Conservation (phyloP, 73 alveolate genomes). For the Tetrahymena elliotti region DNA sequence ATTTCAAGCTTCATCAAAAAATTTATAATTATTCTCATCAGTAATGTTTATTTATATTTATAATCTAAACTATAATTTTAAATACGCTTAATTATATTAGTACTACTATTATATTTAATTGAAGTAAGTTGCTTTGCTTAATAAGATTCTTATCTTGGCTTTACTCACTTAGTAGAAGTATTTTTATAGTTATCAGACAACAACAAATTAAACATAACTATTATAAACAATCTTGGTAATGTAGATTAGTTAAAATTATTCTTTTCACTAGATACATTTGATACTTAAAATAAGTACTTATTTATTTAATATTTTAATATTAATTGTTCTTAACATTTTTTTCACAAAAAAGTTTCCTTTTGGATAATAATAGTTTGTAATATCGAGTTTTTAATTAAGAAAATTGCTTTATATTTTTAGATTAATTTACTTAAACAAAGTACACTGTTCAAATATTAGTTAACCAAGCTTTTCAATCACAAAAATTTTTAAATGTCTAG, state of each 20-base stretch:
- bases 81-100: not conserved
- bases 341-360: not conserved
- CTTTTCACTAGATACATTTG: not conserved
- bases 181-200: no score
- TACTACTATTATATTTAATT: not conserved
- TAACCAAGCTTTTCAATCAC: no score
- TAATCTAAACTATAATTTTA: no score
- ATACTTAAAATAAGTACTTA: not conserved
- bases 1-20: not conserved
- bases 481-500: not conserved
- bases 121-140: not conserved
- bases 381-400: not conserved
- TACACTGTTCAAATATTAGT: not conserved
- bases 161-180: not conserved
- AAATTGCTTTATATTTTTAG: not conserved
- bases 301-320: no score
- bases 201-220: not conserved
- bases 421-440: no score
- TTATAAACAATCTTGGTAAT: not conserved
- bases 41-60: not conserved
- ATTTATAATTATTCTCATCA: not conserved
- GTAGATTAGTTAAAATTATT: not conserved
- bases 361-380: not conserved
- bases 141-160: not conserved
- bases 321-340: no score